Base-by-base conservation (phyloP, 2,329 filamentous ascomycete genomes). In the Fonsecaea multimorphosa region DNA sequence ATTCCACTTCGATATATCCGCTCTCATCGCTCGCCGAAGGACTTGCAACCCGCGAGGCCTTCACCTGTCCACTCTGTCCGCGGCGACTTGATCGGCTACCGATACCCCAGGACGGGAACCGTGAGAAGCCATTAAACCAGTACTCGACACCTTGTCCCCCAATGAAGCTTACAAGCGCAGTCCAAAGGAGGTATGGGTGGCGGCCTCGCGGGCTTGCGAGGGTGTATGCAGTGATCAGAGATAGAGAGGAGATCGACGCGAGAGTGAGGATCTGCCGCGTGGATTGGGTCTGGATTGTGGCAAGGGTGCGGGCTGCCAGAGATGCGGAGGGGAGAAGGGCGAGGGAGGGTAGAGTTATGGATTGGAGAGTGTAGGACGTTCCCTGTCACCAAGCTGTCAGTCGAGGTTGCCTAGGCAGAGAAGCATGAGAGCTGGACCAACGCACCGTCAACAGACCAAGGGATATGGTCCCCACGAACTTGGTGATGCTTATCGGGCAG, bases 131-230 rank as follows among this genome's bases (percentile, higher is more conserved):
- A 78, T 92, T 89, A 78, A 90, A 91, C 82, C 87, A 91, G 53
- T 86, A 85, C 76, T 92, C 89, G 82, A 91, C 85, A 67, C 82
- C 82, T 66, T 77, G 76, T 40, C 78, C 69, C 73, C 78, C 75
- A 31, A 80, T 67, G 14, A 82, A 79, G 0, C 81, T 76, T 64
- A 93, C 84, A 29, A 92, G 79, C 2, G 89, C 88, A 14, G 92
- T 92, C 87, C 95, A 97, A 65, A 97, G 79, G 29, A 97, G 87
- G 76, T 97, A 98, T 0, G 94, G 94, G 76, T 98, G 94, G 75
- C 90, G 88, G 72, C 86, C 84, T 63, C 88, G 85, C 29, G 87
- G 84, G 0, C 93, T 91, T 1, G 93, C 94, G 70, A 96, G 82
- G 52, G 85, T 77, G 78, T 90, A 97, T 68, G 93, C 91, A 70